Conservation (phyloP, 2,329 filamentous ascomycete species). For the Epichloe sp. region DNA sequence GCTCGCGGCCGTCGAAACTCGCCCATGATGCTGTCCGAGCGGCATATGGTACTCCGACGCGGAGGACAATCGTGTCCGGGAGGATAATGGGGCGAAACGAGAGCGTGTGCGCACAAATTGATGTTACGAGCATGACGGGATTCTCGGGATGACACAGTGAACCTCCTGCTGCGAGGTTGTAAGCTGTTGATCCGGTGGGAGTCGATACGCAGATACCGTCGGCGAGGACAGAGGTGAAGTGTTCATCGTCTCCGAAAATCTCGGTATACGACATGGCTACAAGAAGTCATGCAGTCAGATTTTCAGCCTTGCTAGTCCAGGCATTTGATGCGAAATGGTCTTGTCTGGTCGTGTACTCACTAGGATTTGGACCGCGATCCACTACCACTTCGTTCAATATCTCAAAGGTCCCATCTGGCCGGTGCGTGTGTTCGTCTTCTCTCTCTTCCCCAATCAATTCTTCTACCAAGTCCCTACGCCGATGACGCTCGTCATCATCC, state of each 20-base stretch:
- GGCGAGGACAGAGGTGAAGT: constrained; percentile 86
- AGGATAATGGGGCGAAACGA: constrained; percentile 95
- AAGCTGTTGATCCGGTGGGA: constrained; percentile 87
- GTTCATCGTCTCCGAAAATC: constrained; percentile 87
- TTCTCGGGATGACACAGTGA: constrained; percentile 93
- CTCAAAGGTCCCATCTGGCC: constrained; percentile 70
- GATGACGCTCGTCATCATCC: constrained; percentile 25
- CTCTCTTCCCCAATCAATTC: constrained; percentile 79
- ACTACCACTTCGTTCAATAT: constrained; percentile 97
- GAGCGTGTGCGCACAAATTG: constrained; percentile 88
- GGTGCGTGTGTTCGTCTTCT: constrained; percentile 74
- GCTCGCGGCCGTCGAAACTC: constrained; percentile 91
- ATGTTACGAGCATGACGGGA: constrained; percentile 85
- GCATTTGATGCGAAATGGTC: too few relatives aligned
- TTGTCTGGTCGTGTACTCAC: constrained; percentile 34
- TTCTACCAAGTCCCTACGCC: constrained; percentile 61
- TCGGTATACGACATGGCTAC: constrained; percentile 82
- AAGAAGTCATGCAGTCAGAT: background rate
- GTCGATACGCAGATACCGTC: constrained; percentile 91
- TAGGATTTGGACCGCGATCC: constrained; percentile 85
- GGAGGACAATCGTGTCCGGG: constrained; percentile 87
- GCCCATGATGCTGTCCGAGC: constrained; percentile 85
- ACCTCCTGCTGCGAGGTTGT: constrained; percentile 91
- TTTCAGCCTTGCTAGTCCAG: too few relatives aligned
- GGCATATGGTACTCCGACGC: constrained; percentile 89